Percentiles rank a stretch among this genome's conserved stretches.
These are phyloP conservation scores for Climacium dendroides DNA, from an alignment of 225 moss, liverwort and hornwort species.

Conservation along the genomic window DNA sequence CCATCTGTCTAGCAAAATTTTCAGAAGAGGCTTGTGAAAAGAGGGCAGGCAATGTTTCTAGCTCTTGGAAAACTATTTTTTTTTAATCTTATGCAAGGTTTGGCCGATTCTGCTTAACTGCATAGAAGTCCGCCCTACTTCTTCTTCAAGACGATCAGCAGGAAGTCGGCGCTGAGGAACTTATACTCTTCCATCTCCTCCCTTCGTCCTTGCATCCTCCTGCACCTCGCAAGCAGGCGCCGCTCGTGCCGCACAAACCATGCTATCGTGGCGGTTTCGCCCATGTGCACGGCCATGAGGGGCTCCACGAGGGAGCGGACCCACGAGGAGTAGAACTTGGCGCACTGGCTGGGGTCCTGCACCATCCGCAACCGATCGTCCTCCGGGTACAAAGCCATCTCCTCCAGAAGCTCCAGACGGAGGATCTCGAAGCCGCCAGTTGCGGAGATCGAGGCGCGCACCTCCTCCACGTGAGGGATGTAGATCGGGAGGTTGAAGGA, in stretches of 20 bases:
- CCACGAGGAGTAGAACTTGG: conserved; percentile 58
- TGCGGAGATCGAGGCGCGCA: conserved; percentile 24
- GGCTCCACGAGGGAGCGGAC: conserved; percentile 54
- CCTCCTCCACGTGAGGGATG: conserved; percentile 38
- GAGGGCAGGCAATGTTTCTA: not conserved
- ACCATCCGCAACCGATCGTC: conserved; percentile 20
- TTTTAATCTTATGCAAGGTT: not conserved
- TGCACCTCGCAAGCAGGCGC: conserved; percentile 22
- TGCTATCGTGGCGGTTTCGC: not conserved
- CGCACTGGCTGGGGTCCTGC: conserved; percentile 27
- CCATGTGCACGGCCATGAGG: conserved; percentile 58
- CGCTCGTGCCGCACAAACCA: conserved; percentile 40
- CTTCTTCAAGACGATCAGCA: conserved; percentile 9
- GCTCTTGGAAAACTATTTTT: not conserved
- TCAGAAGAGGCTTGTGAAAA: not conserved
- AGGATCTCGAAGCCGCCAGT: conserved; percentile 20
- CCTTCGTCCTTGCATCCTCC: not conserved
- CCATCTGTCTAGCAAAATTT: not conserved
- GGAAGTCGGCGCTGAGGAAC: conserved; percentile 15
- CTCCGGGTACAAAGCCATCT: conserved; percentile 32
- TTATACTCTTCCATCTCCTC: conserved; percentile 10
- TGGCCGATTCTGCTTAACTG: not conserved
- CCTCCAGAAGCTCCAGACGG: conserved; percentile 31
- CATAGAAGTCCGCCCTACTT: not conserved
- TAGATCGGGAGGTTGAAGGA: conserved; percentile 62